Evolutionary conservation across 805 yeast species (phyloP).

Genomic region (Yarrowia sp.): DNA sequence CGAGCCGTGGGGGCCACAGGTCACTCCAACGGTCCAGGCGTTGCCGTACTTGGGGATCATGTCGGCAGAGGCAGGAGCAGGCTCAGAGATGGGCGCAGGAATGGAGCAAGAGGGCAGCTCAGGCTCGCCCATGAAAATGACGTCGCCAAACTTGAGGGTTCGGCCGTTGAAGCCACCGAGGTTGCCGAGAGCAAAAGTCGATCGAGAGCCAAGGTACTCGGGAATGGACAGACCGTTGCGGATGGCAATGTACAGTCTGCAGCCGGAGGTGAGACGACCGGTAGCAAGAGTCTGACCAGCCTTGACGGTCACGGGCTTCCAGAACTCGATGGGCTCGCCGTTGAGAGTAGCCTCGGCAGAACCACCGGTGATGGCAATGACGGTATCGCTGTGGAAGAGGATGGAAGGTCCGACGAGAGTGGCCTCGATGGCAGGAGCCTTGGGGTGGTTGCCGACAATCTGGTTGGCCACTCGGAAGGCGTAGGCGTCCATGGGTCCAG

Average conservation of each 20-base stretch:
- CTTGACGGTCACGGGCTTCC: conserved; percentile 68
- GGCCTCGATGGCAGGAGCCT: conserved; percentile 86
- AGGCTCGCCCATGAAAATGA: conserved; percentile 80
- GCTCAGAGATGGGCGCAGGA: conserved; percentile 70
- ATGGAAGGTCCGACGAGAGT: conserved; percentile 86
- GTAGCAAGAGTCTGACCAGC: conserved; percentile 76
- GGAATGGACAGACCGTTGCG: conserved; percentile 94
- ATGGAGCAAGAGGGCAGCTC: conserved; percentile 61
- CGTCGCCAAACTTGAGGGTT: conserved; percentile 88
- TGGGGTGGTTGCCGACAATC: conserved; percentile 79
- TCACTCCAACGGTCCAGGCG: conserved; percentile 82
- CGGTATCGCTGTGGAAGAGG: conserved; percentile 75
- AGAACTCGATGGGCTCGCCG: conserved; percentile 55
- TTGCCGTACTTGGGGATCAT: conserved; percentile 53
- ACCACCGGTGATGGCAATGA: conserved; percentile 88
- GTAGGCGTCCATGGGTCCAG: conserved; percentile 96
- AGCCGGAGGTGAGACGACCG: conserved; percentile 79
- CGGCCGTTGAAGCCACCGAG: conserved; percentile 96
- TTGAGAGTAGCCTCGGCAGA: conserved; percentile 63
- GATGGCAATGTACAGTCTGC: conserved; percentile 85
- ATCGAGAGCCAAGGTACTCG: conserved; percentile 91
- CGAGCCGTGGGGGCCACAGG: conserved; percentile 97
- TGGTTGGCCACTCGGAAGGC: conserved; percentile 87
- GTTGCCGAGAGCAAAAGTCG: conserved; percentile 88
- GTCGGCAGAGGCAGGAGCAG: conserved; percentile 54